Conservation (phyloP, 805 yeast genomes). For the Ogataea minuta region DNA sequence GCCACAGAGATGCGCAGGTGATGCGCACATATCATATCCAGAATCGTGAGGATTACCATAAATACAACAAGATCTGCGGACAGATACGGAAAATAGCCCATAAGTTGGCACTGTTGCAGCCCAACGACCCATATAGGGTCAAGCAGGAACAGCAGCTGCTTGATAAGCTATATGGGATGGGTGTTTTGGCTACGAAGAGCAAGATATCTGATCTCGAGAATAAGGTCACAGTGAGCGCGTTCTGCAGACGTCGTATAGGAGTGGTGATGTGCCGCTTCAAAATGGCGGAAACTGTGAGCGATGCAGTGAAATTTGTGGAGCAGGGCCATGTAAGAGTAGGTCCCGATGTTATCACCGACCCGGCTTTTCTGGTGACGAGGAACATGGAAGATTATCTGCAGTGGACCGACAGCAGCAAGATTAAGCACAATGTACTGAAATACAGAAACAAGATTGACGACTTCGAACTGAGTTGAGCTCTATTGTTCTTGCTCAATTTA, state of each 20-base stretch:
- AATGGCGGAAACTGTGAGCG: constrained; percentile 87
- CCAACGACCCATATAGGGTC: constrained; percentile 81
- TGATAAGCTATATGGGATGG: constrained; percentile 88
- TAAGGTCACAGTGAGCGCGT: constrained; percentile 85
- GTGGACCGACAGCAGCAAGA: constrained; percentile 96
- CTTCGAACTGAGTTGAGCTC: constrained; percentile 43
- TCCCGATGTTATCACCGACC: constrained; percentile 92
- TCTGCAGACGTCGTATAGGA: constrained; percentile 89
- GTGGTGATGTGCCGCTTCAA: constrained; percentile 91
- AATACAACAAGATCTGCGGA: constrained; percentile 92
- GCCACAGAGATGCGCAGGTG: constrained; percentile 94
- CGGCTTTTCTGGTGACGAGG: constrained; percentile 90
- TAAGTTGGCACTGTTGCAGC: constrained; percentile 77
- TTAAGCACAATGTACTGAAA: constrained; percentile 82
- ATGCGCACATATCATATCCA: constrained; percentile 94
- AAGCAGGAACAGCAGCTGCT: constrained; percentile 85
- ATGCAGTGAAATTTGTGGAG: constrained; percentile 89
- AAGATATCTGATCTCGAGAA: constrained; percentile 91
- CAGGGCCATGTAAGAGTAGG: constrained; percentile 99
- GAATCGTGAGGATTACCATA: constrained; percentile 93
- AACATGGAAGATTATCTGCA: constrained; percentile 95
- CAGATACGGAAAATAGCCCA: constrained; percentile 84
- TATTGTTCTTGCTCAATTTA: not conserved
- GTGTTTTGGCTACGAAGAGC: constrained; percentile 80
- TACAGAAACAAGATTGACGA: constrained; percentile 75